Evolutionary conservation across 192 early-diverging fungal species (phyloP).

Genomic region (Chytriomyces hyalinus): DNA sequence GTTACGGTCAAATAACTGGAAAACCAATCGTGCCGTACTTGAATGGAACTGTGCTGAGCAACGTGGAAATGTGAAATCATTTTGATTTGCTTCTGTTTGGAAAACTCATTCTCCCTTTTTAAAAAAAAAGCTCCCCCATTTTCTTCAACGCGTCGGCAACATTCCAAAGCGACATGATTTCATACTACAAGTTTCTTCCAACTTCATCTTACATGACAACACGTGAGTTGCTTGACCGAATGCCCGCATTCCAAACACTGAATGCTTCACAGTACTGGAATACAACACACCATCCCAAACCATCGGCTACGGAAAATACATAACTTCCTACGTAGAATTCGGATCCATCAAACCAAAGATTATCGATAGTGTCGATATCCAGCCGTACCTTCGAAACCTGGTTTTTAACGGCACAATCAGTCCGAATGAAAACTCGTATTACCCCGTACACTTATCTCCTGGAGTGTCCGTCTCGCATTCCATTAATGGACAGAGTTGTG

Average conservation of each 20-base stretch:
- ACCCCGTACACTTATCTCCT: background rate
- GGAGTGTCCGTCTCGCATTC: background rate
- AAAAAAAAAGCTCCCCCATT: constrained; percentile 1
- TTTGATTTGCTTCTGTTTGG: background rate
- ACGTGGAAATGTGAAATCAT: background rate
- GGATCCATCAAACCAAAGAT: background rate
- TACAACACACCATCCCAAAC: constrained; percentile 5
- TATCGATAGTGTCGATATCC: background rate
- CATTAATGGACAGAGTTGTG: background rate
- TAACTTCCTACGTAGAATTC: background rate
- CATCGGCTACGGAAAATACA: background rate
- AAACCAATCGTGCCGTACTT: no score
- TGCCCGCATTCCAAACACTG: background rate
- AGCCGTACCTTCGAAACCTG: constrained; percentile 11
- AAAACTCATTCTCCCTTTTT: background rate
- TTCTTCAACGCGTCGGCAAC: background rate
- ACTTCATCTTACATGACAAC: constrained; percentile 7
- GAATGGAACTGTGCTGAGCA: background rate
- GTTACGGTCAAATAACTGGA: no score
- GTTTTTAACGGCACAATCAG: background rate
- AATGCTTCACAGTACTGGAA: background rate
- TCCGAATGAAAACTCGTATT: constrained; percentile 4
- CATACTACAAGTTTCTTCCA: constrained; percentile 3
- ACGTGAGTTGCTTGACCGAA: background rate
- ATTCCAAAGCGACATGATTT: constrained; percentile 10